Conservation (phyloP, 1,139 yeast genomes). For the Pichia sp. region DNA sequence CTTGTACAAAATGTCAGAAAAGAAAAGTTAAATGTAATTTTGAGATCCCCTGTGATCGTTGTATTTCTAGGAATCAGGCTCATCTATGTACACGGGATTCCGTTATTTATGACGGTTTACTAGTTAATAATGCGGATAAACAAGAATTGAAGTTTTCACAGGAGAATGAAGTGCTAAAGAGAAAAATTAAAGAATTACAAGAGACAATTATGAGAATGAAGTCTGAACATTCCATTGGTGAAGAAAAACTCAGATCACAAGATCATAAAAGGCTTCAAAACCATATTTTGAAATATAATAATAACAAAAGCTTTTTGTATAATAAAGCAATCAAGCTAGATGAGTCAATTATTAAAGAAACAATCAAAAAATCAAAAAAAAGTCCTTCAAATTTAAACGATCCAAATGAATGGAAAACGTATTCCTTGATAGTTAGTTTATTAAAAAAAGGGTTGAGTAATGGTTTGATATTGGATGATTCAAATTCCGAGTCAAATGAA, state of each 20-base stretch:
- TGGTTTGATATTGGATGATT: conserved; percentile 18
- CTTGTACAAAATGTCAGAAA: conserved; percentile 29
- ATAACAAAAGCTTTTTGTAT: not conserved
- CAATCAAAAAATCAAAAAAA: not conserved
- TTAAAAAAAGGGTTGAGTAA: conserved; percentile 22
- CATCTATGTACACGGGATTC: conserved; percentile 28
- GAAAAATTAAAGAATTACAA: conserved; percentile 24
- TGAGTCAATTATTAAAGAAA: not conserved
- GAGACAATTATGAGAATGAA: conserved; percentile 18
- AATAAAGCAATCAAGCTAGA: not conserved
- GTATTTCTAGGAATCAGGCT: conserved; percentile 28
- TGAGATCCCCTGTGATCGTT: conserved; percentile 31
- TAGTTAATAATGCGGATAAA: conserved; percentile 21
- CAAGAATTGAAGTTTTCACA: conserved; percentile 21
- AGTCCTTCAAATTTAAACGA: not conserved
- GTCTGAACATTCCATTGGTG: not conserved
- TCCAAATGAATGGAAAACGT: conserved; percentile 19
- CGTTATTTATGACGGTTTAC: conserved; percentile 24
- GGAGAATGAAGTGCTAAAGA: conserved; percentile 26
- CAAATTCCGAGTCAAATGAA: conserved; percentile 6
- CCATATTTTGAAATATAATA: not conserved
- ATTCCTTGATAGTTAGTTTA: conserved; percentile 22
- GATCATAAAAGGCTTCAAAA: not conserved
- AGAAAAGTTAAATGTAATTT: conserved; percentile 32
- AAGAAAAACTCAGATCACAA: not conserved